These are phyloP conservation scores for Lachancea nothofagi DNA, from an alignment of 805 yeast genomes.

Conservation along the genomic window DNA sequence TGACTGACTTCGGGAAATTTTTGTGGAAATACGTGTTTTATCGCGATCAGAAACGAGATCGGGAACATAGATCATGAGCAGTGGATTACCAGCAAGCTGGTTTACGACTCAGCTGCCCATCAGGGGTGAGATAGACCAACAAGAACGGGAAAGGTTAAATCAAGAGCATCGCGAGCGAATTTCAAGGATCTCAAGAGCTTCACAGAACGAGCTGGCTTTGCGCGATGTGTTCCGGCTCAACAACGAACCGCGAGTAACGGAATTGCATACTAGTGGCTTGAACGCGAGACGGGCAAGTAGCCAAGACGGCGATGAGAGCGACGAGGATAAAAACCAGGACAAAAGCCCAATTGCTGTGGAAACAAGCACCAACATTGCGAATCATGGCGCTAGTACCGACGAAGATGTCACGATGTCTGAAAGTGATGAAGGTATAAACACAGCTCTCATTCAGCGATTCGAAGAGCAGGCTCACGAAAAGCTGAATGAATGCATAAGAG, in stretches of 20 bases:
- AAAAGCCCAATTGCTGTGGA: not conserved
- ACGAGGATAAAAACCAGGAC: not conserved
- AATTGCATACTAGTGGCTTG: not conserved
- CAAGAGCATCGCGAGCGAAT: constrained; percentile 22
- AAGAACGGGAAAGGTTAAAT: constrained; percentile 15
- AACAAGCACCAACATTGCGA: not conserved
- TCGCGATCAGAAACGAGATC: not conserved
- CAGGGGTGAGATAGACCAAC: constrained; percentile 14
- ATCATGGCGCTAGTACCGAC: constrained; percentile 6
- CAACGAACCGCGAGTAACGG: constrained; percentile 2
- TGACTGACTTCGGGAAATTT: no score
- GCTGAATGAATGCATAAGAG: constrained; percentile 21
- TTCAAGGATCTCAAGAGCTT: constrained; percentile 13
- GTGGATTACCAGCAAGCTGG: constrained; percentile 22
- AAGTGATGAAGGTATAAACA: constrained; percentile 15
- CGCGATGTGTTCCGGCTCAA: constrained; percentile 17
- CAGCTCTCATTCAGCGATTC: constrained; percentile 19
- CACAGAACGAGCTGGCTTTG: constrained; percentile 19
- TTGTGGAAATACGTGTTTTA: no score
- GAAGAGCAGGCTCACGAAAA: constrained; percentile 23
- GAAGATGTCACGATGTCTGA: constrained; percentile 14
- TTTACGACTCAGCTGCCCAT: constrained; percentile 17
- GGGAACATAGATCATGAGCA: constrained; percentile 5
- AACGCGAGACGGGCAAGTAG: not conserved
- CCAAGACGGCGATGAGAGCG: not conserved